Evolutionary conservation across 2,329 filamentous ascomycete species (phyloP).

Genomic region (Raffaelea ambrosiae): DNA sequence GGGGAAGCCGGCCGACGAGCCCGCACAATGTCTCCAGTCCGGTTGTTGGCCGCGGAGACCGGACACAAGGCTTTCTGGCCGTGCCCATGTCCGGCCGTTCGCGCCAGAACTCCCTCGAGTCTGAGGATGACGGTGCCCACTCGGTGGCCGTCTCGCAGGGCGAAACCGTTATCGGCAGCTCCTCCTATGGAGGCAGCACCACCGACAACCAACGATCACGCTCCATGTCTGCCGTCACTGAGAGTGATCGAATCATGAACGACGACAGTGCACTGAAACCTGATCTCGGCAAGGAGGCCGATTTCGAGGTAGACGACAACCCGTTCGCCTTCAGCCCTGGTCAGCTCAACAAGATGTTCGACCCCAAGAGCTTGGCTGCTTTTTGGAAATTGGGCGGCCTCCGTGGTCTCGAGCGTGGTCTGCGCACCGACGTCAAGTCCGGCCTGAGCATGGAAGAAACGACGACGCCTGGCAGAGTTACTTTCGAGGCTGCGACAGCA

Average conservation of each 20-base stretch:
- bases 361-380: constrained; percentile 77
- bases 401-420: constrained; percentile 66
- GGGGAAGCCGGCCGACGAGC: constrained; percentile 59
- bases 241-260: constrained; percentile 49
- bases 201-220: constrained; percentile 25
- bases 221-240: constrained; percentile 19
- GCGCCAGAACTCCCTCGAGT: constrained; percentile 62
- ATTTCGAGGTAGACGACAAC: constrained; percentile 70
- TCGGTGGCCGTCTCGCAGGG: constrained; percentile 51
- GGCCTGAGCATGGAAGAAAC: constrained; percentile 74
- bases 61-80: constrained; percentile 48
- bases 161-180: constrained; percentile 50
- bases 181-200: constrained; percentile 28
- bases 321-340: constrained; percentile 80
- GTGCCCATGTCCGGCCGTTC: constrained; percentile 56
- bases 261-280: constrained; percentile 64
- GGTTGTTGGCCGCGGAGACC: constrained; percentile 38
- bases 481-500: constrained; percentile 60
- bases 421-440: constrained; percentile 61
- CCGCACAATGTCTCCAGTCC: constrained; percentile 64
- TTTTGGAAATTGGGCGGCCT: constrained; percentile 76
- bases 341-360: constrained; percentile 77
- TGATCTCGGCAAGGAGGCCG: constrained; percentile 65
- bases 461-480: constrained; percentile 53
- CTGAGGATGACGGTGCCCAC: constrained; percentile 52